A percentile compares a stretch with the other conserved stretches of the same genome.
These are phyloP conservation scores for Ceratorhiza oryzae-sativae DNA, from an alignment of 1,284 basidiomycete genomes.

Conservation along the genomic window DNA sequence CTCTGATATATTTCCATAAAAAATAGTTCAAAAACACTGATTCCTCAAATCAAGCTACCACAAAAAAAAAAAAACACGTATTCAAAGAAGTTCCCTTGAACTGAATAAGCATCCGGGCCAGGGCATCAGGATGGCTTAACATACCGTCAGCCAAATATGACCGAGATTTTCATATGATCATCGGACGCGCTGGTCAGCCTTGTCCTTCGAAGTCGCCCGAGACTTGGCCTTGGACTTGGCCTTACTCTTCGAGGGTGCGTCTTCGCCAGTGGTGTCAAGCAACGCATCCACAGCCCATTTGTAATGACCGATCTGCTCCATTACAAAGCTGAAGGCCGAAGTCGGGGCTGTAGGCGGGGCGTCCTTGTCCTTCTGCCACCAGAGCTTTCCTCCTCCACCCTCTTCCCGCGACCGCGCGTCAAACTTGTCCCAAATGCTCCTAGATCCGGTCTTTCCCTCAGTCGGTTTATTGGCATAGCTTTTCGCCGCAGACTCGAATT, in stretches of 20 bases:
- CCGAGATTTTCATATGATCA: neutral
- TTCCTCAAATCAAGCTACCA: neutral
- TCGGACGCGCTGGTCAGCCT: conserved; percentile 29
- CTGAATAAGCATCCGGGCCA: neutral
- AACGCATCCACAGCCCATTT: conserved; percentile 33
- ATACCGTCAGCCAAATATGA: neutral
- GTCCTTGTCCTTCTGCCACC: conserved; percentile 35
- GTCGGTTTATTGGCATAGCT: neutral
- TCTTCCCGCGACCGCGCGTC: conserved; percentile 25
- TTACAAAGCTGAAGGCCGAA: conserved; percentile 12
- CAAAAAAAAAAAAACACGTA: neutral
- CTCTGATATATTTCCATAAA: conserved; percentile 2
- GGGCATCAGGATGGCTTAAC: neutral
- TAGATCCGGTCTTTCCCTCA: conserved; percentile 18
- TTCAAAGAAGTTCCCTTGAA: neutral
- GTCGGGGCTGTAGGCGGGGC: neutral
- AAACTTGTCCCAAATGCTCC: conserved; percentile 30
- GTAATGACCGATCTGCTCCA: conserved; percentile 19
- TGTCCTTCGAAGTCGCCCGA: conserved; percentile 11
- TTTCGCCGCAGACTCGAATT: conserved; percentile 12
- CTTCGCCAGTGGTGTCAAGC: conserved; percentile 9
- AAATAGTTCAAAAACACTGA: neutral
- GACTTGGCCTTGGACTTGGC: conserved; percentile 8
- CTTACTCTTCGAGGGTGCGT: neutral
- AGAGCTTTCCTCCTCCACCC: conserved; percentile 9